phyloP scores from a whole-genome alignment of 768 basidiomycete species.

The Tulasnella sp. region DNA sequence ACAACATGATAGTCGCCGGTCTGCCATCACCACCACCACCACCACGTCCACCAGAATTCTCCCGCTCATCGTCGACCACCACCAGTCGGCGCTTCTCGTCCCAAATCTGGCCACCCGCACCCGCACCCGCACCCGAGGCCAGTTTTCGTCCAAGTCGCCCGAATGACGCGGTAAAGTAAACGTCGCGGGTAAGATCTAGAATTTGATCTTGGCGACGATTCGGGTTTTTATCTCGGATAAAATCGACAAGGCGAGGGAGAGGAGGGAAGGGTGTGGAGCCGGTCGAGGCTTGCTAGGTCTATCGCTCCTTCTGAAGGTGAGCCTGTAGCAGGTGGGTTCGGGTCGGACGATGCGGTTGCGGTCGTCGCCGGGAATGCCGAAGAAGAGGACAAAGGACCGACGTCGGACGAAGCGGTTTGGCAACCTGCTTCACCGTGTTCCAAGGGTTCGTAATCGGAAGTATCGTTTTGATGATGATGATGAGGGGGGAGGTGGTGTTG shows the following conservation, averaged over 20 bases:
- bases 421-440: background rate
- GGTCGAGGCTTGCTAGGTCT: background rate
- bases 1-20: background rate
- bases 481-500: background rate
- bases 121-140: no score
- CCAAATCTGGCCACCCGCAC: background rate
- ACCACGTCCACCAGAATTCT: no score
- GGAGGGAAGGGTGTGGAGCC: constrained; percentile 7
- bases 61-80: background rate
- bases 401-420: background rate
- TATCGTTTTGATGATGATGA: background rate
- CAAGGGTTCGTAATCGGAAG: background rate
- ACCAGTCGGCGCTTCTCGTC: background rate
- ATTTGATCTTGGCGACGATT: background rate
- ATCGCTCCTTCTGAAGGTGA: background rate
- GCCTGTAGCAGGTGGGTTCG: background rate
- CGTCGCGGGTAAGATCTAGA: background rate
- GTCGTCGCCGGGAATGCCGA: background rate
- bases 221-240: constrained; percentile 2
- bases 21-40: no score
- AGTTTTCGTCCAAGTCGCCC: background rate
- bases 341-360: background rate
- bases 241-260: constrained; percentile 7
- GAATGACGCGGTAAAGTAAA: background rate
- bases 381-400: background rate